A percentile compares a stretch with the other conserved stretches of the same genome.
These are phyloP conservation scores for Colletotrichum tropicicola DNA, from an alignment of 2,329 filamentous ascomycete species.

Conservation along the genomic window DNA sequence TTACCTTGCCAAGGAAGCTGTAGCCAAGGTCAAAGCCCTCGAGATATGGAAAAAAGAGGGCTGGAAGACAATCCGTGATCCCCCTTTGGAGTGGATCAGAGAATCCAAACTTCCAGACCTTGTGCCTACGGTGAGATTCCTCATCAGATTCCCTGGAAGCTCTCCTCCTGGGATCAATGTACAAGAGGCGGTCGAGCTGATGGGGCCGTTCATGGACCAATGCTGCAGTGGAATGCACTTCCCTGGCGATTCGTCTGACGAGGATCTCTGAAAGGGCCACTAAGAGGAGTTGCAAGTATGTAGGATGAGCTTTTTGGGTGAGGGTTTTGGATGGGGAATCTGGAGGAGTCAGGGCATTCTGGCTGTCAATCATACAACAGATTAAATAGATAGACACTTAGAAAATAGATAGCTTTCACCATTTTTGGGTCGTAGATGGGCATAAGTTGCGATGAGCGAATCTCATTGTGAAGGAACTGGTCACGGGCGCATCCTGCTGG, in stretches of 20 bases:
- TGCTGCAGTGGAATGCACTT: not conserved
- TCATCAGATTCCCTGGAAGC: not conserved
- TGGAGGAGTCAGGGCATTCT: no score
- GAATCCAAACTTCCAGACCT: not conserved
- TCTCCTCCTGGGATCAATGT: not conserved
- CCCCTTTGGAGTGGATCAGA: not conserved
- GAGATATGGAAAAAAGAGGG: not conserved
- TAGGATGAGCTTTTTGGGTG: no score
- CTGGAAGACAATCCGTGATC: not conserved
- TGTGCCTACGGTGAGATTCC: not conserved
- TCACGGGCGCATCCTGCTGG: no score
- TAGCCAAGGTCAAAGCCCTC: not conserved
- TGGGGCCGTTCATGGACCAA: not conserved
- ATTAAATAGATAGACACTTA: no score
- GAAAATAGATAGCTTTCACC: no score
- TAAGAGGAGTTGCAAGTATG: no score
- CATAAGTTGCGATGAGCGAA: no score
- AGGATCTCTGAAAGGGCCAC: not conserved
- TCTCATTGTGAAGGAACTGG: no score
- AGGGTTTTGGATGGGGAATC: no score
- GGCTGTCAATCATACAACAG: no score
- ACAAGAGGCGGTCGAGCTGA: not conserved
- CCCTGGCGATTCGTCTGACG: not conserved
- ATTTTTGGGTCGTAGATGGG: no score
- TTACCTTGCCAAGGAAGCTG: rapidly evolving